phyloP scores from a whole-genome alignment of 306 rosid species.

The Trifolium repens region DNA sequence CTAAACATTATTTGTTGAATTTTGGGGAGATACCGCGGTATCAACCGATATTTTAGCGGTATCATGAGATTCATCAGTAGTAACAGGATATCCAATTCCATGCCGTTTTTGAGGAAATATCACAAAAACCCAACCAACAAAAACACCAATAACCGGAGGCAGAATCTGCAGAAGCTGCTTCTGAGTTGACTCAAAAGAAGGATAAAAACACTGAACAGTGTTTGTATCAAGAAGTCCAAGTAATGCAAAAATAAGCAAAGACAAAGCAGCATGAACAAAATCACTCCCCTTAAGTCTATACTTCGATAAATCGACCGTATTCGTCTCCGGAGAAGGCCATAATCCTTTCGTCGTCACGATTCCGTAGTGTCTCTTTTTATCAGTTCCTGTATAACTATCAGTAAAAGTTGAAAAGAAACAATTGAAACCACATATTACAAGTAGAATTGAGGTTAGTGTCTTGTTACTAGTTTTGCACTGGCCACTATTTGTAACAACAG shows the following conservation, averaged over 20 bases:
- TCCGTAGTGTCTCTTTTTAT: slow-evolving; percentile 58
- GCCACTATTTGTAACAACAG: slow-evolving; percentile 71
- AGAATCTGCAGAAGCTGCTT: slow-evolving; percentile 53
- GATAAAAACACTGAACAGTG: slow-evolving; percentile 68
- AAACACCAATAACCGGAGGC: slow-evolving; percentile 62
- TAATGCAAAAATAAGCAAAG: slow-evolving; percentile 59
- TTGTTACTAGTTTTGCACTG: slow-evolving; percentile 58
- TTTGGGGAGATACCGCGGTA: neutral
- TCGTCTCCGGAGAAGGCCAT: slow-evolving; percentile 62
- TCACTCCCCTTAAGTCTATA: slow-evolving; percentile 63
- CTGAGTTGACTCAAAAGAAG: slow-evolving; percentile 54
- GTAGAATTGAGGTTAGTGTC: slow-evolving; percentile 45
- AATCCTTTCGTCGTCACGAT: slow-evolving; percentile 60
- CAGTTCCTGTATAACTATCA: slow-evolving; percentile 67
- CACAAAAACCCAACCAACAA: slow-evolving; percentile 58
- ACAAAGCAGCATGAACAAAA: slow-evolving; percentile 66
- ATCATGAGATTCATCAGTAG: slow-evolving; percentile 12
- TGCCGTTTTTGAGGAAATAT: slow-evolving; percentile 71
- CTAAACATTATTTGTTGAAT: slow-evolving; percentile 1
- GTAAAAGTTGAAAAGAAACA: slow-evolving; percentile 75
- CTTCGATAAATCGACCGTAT: slow-evolving; percentile 43
- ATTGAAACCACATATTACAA: slow-evolving; percentile 52
- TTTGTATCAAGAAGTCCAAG: slow-evolving; percentile 63
- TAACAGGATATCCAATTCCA: slow-evolving; percentile 76
- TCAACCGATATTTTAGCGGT: slow-evolving; percentile 21